A percentile compares a stretch with the other conserved stretches of the same genome.
These are phyloP conservation scores for Penicillium silybi DNA, from an alignment of 495 filamentous ascomycete species.

Conservation along the genomic window DNA sequence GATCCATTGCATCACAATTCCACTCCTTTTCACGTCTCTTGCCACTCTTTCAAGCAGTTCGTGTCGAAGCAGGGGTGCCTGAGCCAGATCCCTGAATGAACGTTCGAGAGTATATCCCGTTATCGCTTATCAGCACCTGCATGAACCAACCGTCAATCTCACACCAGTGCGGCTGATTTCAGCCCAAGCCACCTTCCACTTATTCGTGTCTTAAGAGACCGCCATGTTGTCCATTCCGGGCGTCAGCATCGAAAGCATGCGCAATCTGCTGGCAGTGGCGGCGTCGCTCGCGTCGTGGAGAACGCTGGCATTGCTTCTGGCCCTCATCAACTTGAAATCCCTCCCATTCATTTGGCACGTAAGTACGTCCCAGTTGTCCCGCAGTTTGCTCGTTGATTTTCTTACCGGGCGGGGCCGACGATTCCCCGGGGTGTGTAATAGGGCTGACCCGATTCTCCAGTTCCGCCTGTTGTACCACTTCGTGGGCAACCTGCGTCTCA, in stretches of 20 bases:
- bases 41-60: conserved; percentile 1
- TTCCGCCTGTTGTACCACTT: conserved; percentile 49
- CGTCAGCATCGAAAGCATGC: conserved; percentile 20
- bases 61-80: background rate
- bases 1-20: background rate
- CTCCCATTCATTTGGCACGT: conserved; percentile 63
- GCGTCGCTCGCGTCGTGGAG: conserved; percentile 46
- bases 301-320: conserved; percentile 49
- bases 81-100: background rate
- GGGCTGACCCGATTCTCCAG: conserved; percentile 26
- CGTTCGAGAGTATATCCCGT: conserved; percentile 5
- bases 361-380: conserved; percentile 24
- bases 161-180: background rate
- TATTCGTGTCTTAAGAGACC: background rate
- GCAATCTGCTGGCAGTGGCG: conserved; percentile 19
- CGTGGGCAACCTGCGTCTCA: conserved; percentile 48
- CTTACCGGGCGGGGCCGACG: background rate
- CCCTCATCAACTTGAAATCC: conserved; percentile 57
- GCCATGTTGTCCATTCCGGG: conserved; percentile 1
- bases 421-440: background rate
- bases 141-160: background rate
- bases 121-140: conserved; percentile 2
- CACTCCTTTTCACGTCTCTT: background rate
- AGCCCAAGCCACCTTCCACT: background rate
- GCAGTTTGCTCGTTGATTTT: background rate